A percentile compares a stretch with the other conserved stretches of the same genome.
These are phyloP conservation scores for Pseudocercospora fijiensis DNA, from an alignment of 2,329 filamentous ascomycete genomes.

Conservation along the genomic window DNA sequence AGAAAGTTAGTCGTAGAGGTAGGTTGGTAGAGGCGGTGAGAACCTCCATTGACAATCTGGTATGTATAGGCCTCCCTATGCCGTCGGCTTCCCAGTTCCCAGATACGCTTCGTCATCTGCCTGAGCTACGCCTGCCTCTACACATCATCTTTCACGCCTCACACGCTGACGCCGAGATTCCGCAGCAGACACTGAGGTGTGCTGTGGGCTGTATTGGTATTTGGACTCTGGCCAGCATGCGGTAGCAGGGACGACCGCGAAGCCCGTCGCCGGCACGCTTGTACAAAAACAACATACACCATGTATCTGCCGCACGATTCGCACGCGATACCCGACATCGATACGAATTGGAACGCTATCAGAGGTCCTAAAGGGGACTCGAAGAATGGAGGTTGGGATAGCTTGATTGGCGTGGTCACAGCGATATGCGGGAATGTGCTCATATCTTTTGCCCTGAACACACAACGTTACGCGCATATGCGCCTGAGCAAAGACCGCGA, in stretches of 20 bases:
- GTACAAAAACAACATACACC: slow-evolving; percentile 12
- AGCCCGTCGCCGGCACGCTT: slow-evolving; percentile 15
- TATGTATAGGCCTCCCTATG: neutral
- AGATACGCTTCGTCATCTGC: neutral
- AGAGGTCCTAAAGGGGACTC: slow-evolving; percentile 6
- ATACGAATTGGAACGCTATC: slow-evolving; percentile 7
- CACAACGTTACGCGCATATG: slow-evolving; percentile 93
- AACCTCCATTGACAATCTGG: no score
- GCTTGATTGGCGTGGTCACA: slow-evolving; percentile 89
- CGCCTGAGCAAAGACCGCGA: slow-evolving; percentile 70
- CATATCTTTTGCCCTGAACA: slow-evolving; percentile 93
- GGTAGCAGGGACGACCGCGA: slow-evolving; percentile 12
- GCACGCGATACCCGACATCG: neutral
- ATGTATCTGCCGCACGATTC: slow-evolving; percentile 10
- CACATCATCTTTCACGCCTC: neutral
- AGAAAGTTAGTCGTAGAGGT: no score
- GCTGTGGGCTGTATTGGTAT: neutral
- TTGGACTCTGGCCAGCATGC: slow-evolving; percentile 13
- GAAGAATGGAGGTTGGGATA: slow-evolving; percentile 66
- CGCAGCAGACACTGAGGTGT: neutral
- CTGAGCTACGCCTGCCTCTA: neutral
- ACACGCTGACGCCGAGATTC: neutral
- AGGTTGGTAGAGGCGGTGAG: no score
- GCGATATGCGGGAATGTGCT: slow-evolving; percentile 90
- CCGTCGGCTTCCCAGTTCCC: neutral